Conservation (phyloP, 129 eudicot species). For the Ambrosia artemisiifolia region DNA sequence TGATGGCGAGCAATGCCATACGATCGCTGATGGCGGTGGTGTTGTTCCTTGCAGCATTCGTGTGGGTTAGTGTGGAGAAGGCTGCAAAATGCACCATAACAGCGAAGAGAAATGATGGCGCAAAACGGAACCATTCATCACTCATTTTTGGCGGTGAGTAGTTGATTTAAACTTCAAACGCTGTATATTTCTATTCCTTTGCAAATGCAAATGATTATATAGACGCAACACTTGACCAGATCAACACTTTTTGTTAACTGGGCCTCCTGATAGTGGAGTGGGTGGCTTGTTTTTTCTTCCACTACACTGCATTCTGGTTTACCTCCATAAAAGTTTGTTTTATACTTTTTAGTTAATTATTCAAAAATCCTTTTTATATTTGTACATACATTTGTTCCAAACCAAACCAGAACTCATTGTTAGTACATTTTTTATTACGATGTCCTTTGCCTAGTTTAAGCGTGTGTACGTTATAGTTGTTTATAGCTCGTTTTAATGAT, state of each 20-base stretch:
- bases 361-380: too few species aligned
- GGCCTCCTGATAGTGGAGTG: neutral
- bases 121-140: slow-evolving; percentile 3
- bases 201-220: neutral
- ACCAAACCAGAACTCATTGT: too few species aligned
- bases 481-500: too few species aligned
- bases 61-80: neutral
- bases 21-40: neutral
- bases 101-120: neutral
- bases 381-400: too few species aligned
- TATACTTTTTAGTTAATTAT: too few species aligned
- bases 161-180: neutral
- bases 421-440: too few species aligned
- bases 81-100: neutral
- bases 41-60: neutral
- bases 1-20: neutral
- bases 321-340: too few species aligned
- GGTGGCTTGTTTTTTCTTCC: neutral
- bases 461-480: too few species aligned
- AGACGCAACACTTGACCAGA: neutral
- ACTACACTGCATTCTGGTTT: too few species aligned
- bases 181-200: too few species aligned
- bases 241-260: neutral
- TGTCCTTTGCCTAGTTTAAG: too few species aligned
- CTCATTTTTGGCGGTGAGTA: neutral